Percentiles rank a stretch among this genome's conserved stretches.
Evolutionary conservation across 2,329 filamentous ascomycete species (phyloP).

Genomic region (Alternaria triticimaculans): DNA sequence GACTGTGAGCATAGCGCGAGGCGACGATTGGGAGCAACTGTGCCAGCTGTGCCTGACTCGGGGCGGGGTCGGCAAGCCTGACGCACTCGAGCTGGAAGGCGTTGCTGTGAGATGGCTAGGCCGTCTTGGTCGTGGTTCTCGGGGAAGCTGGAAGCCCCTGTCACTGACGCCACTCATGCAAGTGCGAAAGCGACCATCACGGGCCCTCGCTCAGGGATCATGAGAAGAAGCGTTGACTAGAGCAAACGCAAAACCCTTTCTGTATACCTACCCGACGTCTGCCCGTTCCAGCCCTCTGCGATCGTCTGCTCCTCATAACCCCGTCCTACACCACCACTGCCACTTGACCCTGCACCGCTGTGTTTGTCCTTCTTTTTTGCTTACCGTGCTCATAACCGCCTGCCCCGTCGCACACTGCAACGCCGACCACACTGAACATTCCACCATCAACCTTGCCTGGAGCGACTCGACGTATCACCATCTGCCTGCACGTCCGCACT

Average conservation of each 20-base stretch:
- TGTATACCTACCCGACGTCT: slow-evolving; percentile 17
- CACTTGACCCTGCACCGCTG: slow-evolving; percentile 16
- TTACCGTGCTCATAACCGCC: slow-evolving; percentile 2
- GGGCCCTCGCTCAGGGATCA: slow-evolving; percentile 11
- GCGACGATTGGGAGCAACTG: background rate
- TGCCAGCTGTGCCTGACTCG: slow-evolving; percentile 2
- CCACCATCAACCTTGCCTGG: slow-evolving; percentile 4
- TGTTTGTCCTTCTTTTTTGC: slow-evolving; percentile 29
- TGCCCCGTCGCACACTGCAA: slow-evolving; percentile 11
- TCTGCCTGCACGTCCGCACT: slow-evolving; percentile 13
- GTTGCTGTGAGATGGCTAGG: slow-evolving; percentile 2
- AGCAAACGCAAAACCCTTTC: slow-evolving; percentile 37
- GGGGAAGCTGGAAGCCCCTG: slow-evolving; percentile 27
- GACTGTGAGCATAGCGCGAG: background rate
- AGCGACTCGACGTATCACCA: slow-evolving; percentile 3
- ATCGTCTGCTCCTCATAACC: slow-evolving; percentile 22
- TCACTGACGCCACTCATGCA: slow-evolving; percentile 22
- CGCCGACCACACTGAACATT: slow-evolving; percentile 23
- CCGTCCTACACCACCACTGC: slow-evolving; percentile 7
- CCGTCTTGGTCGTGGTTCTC: slow-evolving; percentile 15
- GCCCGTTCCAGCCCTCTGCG: slow-evolving; percentile 19
- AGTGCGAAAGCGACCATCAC: slow-evolving; percentile 14
- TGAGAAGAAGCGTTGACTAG: slow-evolving; percentile 15
- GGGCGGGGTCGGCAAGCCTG: slow-evolving; percentile 13
- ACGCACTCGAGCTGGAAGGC: slow-evolving; percentile 10